Conservation (phyloP, 2,329 filamentous ascomycete genomes). For the Cladosporium sp. region DNA sequence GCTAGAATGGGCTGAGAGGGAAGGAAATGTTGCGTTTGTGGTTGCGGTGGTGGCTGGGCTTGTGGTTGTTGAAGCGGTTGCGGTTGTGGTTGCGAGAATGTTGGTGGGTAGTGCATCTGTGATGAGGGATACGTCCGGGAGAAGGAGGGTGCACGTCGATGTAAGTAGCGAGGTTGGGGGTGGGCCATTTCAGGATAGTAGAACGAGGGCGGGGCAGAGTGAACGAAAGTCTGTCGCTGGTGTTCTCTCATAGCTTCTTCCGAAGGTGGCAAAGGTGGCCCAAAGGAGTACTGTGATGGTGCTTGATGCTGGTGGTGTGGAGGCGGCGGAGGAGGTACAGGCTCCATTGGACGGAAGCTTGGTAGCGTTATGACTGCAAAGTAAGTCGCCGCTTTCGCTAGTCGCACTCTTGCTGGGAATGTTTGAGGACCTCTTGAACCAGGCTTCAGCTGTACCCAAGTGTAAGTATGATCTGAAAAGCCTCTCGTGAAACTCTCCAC, state of each 20-base stretch:
- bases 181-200: conserved; percentile 21
- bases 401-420: conserved; percentile 37
- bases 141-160: conserved; percentile 17
- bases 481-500: conserved; percentile 47
- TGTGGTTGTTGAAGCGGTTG: conserved; percentile 20
- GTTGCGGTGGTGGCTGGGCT: conserved; percentile 23
- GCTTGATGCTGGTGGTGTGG: not conserved
- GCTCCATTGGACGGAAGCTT: conserved; percentile 31
- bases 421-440: conserved; percentile 36
- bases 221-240: conserved; percentile 22
- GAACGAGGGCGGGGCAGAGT: conserved; percentile 26
- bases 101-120: conserved; percentile 21
- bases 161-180: conserved; percentile 21
- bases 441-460: conserved; percentile 40
- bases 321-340: conserved; percentile 15
- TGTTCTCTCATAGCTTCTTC: conserved; percentile 20
- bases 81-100: conserved; percentile 23
- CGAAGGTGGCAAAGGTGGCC: conserved; percentile 17
- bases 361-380: conserved; percentile 47
- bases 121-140: conserved; percentile 19
- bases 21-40: conserved; percentile 15
- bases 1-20: conserved; percentile 1
- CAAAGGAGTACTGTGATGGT: conserved; percentile 10
- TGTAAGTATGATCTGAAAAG: conserved; percentile 43
- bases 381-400: conserved; percentile 48